Conservation (phyloP, 139 green algal genomes). For the Chloropicon primus region DNA sequence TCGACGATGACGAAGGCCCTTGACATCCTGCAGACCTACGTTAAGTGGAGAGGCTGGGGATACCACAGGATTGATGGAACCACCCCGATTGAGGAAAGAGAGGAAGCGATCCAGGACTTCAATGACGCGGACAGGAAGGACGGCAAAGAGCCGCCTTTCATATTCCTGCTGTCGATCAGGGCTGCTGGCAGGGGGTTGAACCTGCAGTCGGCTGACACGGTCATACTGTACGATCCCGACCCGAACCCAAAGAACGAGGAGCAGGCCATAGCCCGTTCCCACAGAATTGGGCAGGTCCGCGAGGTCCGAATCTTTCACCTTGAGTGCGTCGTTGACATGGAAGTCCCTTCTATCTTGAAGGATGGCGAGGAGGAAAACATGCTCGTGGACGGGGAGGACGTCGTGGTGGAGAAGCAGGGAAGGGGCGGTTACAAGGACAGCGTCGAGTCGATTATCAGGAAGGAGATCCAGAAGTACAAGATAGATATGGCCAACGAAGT, state of each 20-base stretch:
- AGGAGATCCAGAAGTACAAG: slow-evolving; percentile 94
- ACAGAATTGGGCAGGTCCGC: slow-evolving; percentile 89
- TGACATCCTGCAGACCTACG: slow-evolving; percentile 65
- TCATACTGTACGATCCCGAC: slow-evolving; percentile 97
- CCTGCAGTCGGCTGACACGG: slow-evolving; percentile 88
- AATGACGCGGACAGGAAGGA: slow-evolving; percentile 46
- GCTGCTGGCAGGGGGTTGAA: slow-evolving; percentile 87
- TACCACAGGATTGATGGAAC: slow-evolving; percentile 71
- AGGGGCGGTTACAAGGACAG: slow-evolving; percentile 53
- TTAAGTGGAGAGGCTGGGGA: slow-evolving; percentile 31
- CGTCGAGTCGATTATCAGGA: slow-evolving; percentile 87
- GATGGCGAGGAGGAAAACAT: background rate
- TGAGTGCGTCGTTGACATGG: slow-evolving; percentile 63
- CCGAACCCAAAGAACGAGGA: slow-evolving; percentile 99
- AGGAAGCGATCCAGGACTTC: slow-evolving; percentile 80
- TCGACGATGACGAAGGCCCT: slow-evolving; percentile 64
- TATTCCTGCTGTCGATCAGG: slow-evolving; percentile 92
- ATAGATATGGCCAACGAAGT: slow-evolving; percentile 98
- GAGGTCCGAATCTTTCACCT: slow-evolving; percentile 82
- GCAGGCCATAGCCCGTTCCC: slow-evolving; percentile 83
- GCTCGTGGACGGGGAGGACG: background rate
- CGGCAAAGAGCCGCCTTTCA: slow-evolving; percentile 38
- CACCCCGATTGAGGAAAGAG: slow-evolving; percentile 49
- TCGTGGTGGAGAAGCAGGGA: slow-evolving; percentile 4
- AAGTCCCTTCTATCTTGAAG: background rate